Percentiles rank a stretch among this genome's conserved stretches.
phyloP scores from a whole-genome alignment of 352 stramenopile genomes.

The Halophytophthora polymorphica region DNA sequence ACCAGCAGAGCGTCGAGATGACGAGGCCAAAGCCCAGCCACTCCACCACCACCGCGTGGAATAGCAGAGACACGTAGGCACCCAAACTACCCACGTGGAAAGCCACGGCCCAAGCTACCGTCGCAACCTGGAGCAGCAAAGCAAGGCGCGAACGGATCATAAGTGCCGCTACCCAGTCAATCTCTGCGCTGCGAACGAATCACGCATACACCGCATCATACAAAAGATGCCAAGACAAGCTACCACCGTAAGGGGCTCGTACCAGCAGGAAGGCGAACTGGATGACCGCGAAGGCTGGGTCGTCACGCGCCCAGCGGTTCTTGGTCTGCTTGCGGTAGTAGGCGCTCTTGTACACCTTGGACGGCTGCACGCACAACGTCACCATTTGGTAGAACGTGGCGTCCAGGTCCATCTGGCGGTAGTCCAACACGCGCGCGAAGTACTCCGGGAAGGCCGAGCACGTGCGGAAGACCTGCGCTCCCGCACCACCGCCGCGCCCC shows the following conservation, averaged over 20 bases:
- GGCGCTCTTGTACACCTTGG: conserved; percentile 87
- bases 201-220: no score
- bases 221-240: neutral
- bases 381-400: conserved; percentile 90
- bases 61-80: conserved; percentile 61
- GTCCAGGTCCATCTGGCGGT: conserved; percentile 87
- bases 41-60: conserved; percentile 79
- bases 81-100: conserved; percentile 56
- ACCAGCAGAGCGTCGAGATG: conserved; percentile 66
- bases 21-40: conserved; percentile 77
- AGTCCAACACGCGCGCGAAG: conserved; percentile 74
- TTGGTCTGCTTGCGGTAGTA: conserved; percentile 95
- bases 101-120: conserved; percentile 74
- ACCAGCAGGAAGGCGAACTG: conserved; percentile 91
- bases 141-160: no score
- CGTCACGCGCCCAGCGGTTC: conserved; percentile 98
- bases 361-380: conserved; percentile 76
- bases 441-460: conserved; percentile 81
- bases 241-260: conserved; percentile 10
- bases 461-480: conserved; percentile 59
- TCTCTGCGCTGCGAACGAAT: no score
- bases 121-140: conserved; percentile 34
- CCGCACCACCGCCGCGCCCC: conserved; percentile 6
- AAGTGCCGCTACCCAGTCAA: no score
- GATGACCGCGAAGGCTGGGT: conserved; percentile 96